Evolutionary conservation across 2,329 filamentous ascomycete genomes (phyloP).

Genomic region (Albophoma yamanashiensis): DNA sequence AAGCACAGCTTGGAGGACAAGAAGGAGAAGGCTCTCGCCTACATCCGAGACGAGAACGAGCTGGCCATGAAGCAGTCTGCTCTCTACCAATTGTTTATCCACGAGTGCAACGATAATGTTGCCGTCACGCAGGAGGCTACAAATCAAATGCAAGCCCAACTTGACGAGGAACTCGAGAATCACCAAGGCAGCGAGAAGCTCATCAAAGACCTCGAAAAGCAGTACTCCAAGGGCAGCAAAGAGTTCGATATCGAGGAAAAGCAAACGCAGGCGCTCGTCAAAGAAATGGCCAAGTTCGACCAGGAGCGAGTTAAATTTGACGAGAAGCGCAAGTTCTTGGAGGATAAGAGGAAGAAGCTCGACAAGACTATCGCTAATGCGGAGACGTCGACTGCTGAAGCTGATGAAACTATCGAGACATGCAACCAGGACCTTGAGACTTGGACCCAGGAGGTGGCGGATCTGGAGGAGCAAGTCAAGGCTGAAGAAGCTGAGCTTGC

Average conservation of each 20-base stretch:
- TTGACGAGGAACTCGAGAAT: constrained; percentile 82
- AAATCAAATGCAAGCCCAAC: constrained; percentile 75
- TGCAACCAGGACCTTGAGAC: constrained; percentile 69
- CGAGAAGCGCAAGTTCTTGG: constrained; percentile 91
- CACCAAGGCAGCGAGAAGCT: constrained; percentile 82
- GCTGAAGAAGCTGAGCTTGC: constrained; percentile 73
- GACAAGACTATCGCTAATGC: constrained; percentile 77
- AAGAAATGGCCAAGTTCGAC: constrained; percentile 86
- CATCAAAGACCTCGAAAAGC: constrained; percentile 81
- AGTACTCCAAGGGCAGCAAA: constrained; percentile 72
- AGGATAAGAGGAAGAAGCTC: constrained; percentile 85
- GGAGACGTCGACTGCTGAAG: constrained; percentile 63
- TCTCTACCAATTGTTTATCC: constrained; percentile 83
- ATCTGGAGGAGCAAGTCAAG: constrained; percentile 66
- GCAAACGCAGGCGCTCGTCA: constrained; percentile 64
- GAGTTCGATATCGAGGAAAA: constrained; percentile 78
- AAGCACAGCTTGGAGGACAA: constrained; percentile 89
- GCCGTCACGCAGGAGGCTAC: constrained; percentile 83
- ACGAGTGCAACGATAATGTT: constrained; percentile 82
- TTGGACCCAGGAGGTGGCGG: constrained; percentile 60
- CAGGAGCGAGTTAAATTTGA: constrained; percentile 97
- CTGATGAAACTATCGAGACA: constrained; percentile 66
- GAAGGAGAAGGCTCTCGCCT: constrained; percentile 87
- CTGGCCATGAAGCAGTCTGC: constrained; percentile 80
- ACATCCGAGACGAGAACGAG: constrained; percentile 87